These are phyloP conservation scores for Huiozyma sinensis DNA, from an alignment of 805 yeast genomes.

Conservation along the genomic window DNA sequence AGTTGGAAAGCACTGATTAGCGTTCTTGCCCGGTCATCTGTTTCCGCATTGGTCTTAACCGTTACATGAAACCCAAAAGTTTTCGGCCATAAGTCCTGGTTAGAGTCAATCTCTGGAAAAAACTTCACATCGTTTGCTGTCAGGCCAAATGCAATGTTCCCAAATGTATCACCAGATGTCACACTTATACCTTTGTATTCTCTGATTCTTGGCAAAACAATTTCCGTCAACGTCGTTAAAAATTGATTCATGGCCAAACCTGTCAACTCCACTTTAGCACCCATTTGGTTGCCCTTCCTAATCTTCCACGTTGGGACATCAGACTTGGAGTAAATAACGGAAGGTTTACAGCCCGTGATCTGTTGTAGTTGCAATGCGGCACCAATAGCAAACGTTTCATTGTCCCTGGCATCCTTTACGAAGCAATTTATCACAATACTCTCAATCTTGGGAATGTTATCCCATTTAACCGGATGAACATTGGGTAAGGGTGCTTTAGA, in stretches of 20 bases:
- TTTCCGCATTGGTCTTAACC: slow-evolving; percentile 78
- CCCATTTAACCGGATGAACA: slow-evolving; percentile 51
- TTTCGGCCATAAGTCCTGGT: slow-evolving; percentile 80
- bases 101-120: slow-evolving; percentile 90
- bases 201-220: slow-evolving; percentile 88
- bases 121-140: slow-evolving; percentile 62
- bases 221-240: slow-evolving; percentile 72
- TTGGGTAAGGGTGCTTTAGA: slow-evolving; percentile 65
- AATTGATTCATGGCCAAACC: slow-evolving; percentile 85
- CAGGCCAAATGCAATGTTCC: slow-evolving; percentile 79
- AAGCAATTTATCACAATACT: slow-evolving; percentile 68
- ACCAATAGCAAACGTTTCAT: slow-evolving; percentile 62
- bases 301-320: slow-evolving; percentile 81
- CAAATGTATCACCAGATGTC: slow-evolving; percentile 72
- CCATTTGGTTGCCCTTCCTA: slow-evolving; percentile 82
- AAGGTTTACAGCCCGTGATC: slow-evolving; percentile 84
- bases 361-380: slow-evolving; percentile 79
- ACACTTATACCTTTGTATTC: slow-evolving; percentile 71
- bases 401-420: slow-evolving; percentile 59
- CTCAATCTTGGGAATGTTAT: slow-evolving; percentile 61
- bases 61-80: slow-evolving; percentile 81
- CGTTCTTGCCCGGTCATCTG: slow-evolving; percentile 81
- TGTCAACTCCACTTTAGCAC: slow-evolving; percentile 66
- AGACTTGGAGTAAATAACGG: slow-evolving; percentile 58
- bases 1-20: slow-evolving; percentile 72